Evolutionary conservation across 805 yeast species (phyloP), one percentile per base, ranked within the genome.

Genomic region (Ogataea angusta): DNA sequence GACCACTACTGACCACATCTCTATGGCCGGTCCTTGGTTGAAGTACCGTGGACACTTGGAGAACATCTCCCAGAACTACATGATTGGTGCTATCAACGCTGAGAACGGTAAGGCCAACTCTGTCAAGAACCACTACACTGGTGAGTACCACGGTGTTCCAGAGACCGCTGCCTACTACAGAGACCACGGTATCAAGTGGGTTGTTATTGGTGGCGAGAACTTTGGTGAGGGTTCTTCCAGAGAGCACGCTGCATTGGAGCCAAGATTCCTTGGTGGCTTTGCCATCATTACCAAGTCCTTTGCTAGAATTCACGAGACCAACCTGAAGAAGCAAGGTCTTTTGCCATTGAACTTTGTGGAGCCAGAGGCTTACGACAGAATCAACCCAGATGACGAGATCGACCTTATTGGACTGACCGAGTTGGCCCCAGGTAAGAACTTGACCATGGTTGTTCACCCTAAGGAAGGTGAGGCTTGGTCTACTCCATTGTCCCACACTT

Each of bases 1-100:
- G 80, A 90, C 97, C 68, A 91, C 99, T 61, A 91, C 99, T 59
- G 99, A 91, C 76, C 99, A 91, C 75, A 91, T 91, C 63, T 91
- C 98, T 62, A 90, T 88, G 95, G 99, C 99, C 65, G 99, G 99
- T 74, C 97, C 98, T 66, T 91, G 99, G 99, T 85, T 91, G 80
- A 91, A 91, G 77, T 91, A 91, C 91, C 87, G 97, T 79, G 99
- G 99, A 73, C 99, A 91, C 76, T 79, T 91, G 75, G 91, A 89
- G 76, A 91, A 91, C 83, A 93, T 91, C 66, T 89, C 97, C 56
- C 89, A 91, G 81, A 91, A 93, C 80, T 91, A 93, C 76, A 90
- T 91, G 96, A 91, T 91, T 77, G 99, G 99, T 77, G 98, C 98
- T 56, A 90, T 82, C 68, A 91, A 91, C 73, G 90, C 90, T 64